These are phyloP conservation scores for Oryza meyeriana DNA, from an alignment of 176 grass and related monocot species.

Conservation along the genomic window DNA sequence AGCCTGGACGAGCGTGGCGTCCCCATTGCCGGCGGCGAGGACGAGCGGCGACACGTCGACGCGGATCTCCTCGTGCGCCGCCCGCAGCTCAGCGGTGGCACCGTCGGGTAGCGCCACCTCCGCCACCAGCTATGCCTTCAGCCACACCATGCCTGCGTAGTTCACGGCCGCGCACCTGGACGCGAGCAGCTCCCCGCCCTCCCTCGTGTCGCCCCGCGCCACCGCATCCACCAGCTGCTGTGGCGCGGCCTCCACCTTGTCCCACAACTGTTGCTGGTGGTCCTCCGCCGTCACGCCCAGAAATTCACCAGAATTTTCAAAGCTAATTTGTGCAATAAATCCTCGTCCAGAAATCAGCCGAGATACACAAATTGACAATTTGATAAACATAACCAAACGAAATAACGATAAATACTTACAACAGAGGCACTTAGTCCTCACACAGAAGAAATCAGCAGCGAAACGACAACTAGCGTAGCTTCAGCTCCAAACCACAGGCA, in stretches of 20 bases:
- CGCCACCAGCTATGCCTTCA: slow-evolving; percentile 46
- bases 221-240: slow-evolving; percentile 85
- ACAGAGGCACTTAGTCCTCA: no score
- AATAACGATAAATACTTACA: no score
- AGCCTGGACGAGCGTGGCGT: slow-evolving; percentile 70
- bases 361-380: no score
- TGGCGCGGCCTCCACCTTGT: slow-evolving; percentile 46
- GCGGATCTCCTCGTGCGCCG: slow-evolving; percentile 80
- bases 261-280: neutral
- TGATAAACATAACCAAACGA: no score
- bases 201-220: slow-evolving; percentile 50
- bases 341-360: no score
- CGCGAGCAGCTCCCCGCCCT: slow-evolving; percentile 55
- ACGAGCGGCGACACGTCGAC: slow-evolving; percentile 91
- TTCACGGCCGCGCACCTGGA: slow-evolving; percentile 70
- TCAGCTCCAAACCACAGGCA: no score
- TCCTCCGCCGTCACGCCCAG: no score
- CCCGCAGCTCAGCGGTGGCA: slow-evolving; percentile 54
- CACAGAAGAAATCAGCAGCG: no score
- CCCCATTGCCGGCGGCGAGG: slow-evolving; percentile 82
- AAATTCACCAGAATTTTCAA: no score
- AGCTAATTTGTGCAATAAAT: no score
- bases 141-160: slow-evolving; percentile 88
- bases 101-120: slow-evolving; percentile 63
- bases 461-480: no score